Percentiles rank a stretch among this genome's conserved stretches.
phyloP scores from a whole-genome alignment of 2,329 filamentous ascomycete genomes.

The Stenocarpella maydis region DNA sequence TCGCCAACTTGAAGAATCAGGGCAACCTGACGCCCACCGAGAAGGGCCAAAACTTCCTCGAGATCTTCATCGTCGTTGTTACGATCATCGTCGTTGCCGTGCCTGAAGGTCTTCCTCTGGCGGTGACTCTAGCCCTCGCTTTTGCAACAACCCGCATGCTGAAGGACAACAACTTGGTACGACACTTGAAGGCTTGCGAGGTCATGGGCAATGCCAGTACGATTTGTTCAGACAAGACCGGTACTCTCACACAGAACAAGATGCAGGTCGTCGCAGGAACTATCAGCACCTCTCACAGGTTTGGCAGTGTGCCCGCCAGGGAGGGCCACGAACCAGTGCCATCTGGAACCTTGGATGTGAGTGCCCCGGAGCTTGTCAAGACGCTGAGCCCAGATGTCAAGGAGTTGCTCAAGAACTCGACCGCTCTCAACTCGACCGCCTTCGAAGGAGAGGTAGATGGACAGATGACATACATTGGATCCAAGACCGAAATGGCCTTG shows the following conservation, averaged over 20 bases:
- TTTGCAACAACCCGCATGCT: constrained; percentile 82
- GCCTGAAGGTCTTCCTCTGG: constrained; percentile 78
- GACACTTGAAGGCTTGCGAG: constrained; percentile 79
- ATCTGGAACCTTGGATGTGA: constrained; percentile 44
- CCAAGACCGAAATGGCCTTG: constrained; percentile 79
- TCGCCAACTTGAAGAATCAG: constrained; percentile 69
- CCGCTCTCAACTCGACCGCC: constrained; percentile 74
- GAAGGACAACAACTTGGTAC: constrained; percentile 79
- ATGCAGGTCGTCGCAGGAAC: constrained; percentile 72
- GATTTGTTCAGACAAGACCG: constrained; percentile 75
- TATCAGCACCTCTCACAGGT: constrained; percentile 63
- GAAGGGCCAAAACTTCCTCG: constrained; percentile 81
- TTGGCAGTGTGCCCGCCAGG: constrained; percentile 51
- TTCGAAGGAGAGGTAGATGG: constrained; percentile 79
- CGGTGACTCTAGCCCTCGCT: constrained; percentile 79
- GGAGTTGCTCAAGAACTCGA: constrained; percentile 65
- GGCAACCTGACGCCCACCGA: constrained; percentile 62
- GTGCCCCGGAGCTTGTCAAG: constrained; percentile 55
- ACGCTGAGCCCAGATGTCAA: constrained; percentile 57
- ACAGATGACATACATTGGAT: constrained; percentile 72
- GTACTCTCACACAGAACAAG: constrained; percentile 73
- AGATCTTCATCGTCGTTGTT: constrained; percentile 80
- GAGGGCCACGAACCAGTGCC: constrained; percentile 34
- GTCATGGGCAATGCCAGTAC: constrained; percentile 83
- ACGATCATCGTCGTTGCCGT: constrained; percentile 84